A percentile compares a stretch with the other conserved stretches of the same genome.
Evolutionary conservation across 768 basidiomycete species (phyloP).

Genomic region (Mycena alexandri): DNA sequence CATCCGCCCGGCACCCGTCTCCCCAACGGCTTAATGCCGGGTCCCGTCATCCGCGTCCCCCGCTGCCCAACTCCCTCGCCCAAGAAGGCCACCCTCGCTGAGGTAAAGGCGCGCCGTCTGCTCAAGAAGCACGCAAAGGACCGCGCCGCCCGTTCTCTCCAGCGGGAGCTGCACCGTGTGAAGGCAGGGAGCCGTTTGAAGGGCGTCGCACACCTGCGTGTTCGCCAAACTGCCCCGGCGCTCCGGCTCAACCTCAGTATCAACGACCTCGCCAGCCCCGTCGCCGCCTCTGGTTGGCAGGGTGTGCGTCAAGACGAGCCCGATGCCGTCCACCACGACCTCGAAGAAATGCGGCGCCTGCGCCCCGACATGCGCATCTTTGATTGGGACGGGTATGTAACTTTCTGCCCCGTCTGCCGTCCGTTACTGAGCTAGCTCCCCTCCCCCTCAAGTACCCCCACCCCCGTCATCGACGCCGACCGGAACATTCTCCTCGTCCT

Average conservation of each 20-base stretch:
- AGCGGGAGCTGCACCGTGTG: background rate
- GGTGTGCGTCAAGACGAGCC: background rate
- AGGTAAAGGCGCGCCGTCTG: background rate
- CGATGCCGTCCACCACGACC: background rate
- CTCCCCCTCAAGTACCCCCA: background rate
- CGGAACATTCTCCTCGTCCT: background rate
- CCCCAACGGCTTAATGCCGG: background rate
- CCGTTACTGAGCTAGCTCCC: too few relatives aligned
- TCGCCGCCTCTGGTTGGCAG: constrained; percentile 2
- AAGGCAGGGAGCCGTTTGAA: background rate
- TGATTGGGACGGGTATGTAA: background rate
- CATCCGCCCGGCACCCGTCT: background rate
- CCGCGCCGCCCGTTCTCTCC: background rate
- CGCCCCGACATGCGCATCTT: background rate
- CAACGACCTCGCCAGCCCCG: background rate
- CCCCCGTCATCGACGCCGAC: background rate
- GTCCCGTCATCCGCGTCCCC: background rate
- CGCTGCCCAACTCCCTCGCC: background rate
- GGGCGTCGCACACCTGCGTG: background rate
- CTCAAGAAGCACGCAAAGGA: background rate
- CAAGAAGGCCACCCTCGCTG: constrained; percentile 1
- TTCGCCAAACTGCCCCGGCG: background rate
- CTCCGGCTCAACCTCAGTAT: background rate
- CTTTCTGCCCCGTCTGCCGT: too few relatives aligned
- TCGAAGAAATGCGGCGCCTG: background rate